Evolutionary conservation across 257 asterid species (phyloP).

Genomic region (Salvia rosmarinus): DNA sequence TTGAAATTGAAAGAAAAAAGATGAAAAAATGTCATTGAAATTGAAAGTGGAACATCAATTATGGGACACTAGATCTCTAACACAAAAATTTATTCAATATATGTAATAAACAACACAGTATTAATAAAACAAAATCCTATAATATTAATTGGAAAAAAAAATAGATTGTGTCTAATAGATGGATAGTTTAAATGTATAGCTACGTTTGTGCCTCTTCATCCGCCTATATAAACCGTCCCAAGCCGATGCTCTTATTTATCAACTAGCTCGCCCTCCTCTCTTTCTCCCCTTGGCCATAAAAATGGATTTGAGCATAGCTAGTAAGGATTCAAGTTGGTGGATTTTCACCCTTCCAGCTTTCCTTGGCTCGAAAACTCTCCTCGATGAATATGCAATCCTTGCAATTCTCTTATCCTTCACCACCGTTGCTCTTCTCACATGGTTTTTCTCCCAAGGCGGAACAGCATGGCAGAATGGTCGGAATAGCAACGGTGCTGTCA

Average conservation of each 20-base stretch:
- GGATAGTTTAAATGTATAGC: too few relatives aligned
- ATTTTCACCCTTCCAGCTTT: constrained; percentile 48
- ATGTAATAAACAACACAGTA: too few relatives aligned
- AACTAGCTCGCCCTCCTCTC: background rate
- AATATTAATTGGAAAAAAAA: too few relatives aligned
- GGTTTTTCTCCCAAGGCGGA: background rate
- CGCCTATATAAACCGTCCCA: background rate
- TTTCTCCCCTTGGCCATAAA: background rate
- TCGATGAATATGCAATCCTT: constrained; percentile 36
- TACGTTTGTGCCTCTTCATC: background rate
- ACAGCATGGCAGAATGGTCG: background rate
- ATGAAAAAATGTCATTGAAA: too few relatives aligned
- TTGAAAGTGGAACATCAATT: too few relatives aligned
- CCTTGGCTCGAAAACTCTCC: constrained; percentile 26
- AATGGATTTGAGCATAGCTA: constrained; percentile 12
- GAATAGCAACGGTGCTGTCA: background rate
- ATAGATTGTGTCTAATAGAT: too few relatives aligned
- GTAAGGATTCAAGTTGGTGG: constrained; percentile 53
- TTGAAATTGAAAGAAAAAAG: too few relatives aligned
- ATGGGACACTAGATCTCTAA: too few relatives aligned
- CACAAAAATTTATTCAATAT: too few relatives aligned
- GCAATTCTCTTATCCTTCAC: constrained; percentile 36
- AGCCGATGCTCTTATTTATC: background rate
- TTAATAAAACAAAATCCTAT: too few relatives aligned
- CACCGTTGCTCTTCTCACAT: background rate